Conservation (phyloP, 2,329 filamentous ascomycete genomes). For the Ophiognomonia clavigignenti-juglandacearum region DNA sequence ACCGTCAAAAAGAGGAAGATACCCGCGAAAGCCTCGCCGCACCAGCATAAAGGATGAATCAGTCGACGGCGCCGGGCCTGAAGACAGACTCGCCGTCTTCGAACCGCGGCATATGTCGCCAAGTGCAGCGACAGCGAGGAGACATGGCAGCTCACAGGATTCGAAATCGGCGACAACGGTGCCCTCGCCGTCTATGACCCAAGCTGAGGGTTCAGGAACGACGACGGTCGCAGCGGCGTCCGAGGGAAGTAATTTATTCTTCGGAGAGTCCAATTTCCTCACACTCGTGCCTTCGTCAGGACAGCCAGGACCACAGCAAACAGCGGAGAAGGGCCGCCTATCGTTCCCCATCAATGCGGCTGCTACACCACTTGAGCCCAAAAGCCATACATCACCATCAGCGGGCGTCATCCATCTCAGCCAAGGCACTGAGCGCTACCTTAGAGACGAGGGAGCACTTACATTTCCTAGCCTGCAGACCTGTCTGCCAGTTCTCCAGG, state of each 20-base stretch:
- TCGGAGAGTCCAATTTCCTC: constrained; percentile 35
- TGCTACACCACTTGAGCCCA: constrained; percentile 12
- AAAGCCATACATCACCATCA: constrained; percentile 6
- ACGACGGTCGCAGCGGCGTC: constrained; percentile 17
- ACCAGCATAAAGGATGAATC: constrained; percentile 2
- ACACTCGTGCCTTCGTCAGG: constrained; percentile 25
- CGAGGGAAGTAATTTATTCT: constrained; percentile 27
- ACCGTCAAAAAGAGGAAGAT: constrained; percentile 18
- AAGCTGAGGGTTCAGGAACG: not conserved
- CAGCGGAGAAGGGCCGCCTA: constrained; percentile 13
- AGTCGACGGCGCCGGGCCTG: not conserved
- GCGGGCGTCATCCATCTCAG: constrained; percentile 15
- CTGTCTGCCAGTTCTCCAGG: constrained; percentile 19
- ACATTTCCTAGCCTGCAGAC: constrained; percentile 18
- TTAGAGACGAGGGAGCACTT: constrained; percentile 19
- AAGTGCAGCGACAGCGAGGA: not conserved
- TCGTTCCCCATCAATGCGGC: constrained; percentile 15
- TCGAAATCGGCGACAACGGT: not conserved
- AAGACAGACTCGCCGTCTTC: not conserved
- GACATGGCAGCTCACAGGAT: not conserved
- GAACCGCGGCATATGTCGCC: not conserved
- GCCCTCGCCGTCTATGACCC: not conserved
- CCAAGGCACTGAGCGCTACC: constrained; percentile 17
- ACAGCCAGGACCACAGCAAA: not conserved
- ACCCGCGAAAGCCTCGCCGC: constrained; percentile 15